Conservation (phyloP, 805 yeast species). For the Yamadazyma scolyti region DNA sequence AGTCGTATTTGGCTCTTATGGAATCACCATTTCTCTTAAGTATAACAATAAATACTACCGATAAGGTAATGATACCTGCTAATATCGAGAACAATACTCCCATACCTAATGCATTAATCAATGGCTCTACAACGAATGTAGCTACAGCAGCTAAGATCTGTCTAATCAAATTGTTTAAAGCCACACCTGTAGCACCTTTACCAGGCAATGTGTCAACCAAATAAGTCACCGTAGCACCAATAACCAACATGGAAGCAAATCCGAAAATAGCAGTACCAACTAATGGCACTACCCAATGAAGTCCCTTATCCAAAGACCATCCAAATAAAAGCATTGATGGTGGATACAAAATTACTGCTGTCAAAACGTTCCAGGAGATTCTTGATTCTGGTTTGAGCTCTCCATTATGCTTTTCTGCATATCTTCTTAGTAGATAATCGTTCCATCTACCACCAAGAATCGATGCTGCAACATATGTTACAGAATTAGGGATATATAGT, state of each 20-base stretch:
- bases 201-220: conserved; percentile 84
- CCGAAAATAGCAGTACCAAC: conserved; percentile 83
- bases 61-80: conserved; percentile 50
- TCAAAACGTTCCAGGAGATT: conserved; percentile 66
- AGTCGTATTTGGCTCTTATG: conserved; percentile 62
- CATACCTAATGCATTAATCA: conserved; percentile 60
- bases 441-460: conserved; percentile 81
- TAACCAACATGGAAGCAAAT: conserved; percentile 77
- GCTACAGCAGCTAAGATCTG: conserved; percentile 73
- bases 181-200: conserved; percentile 85
- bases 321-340: conserved; percentile 71
- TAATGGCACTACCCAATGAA: conserved; percentile 75
- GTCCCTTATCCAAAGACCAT: conserved; percentile 68
- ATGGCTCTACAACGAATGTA: conserved; percentile 71
- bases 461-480: conserved; percentile 71
- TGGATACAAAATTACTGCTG: conserved; percentile 62
- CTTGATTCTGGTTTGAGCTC: conserved; percentile 72
- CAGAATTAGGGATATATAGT: conserved; percentile 78
- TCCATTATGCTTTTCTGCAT: conserved; percentile 59
- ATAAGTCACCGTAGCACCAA: conserved; percentile 77
- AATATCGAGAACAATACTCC: conserved; percentile 70
- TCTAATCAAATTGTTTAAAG: conserved; percentile 72
- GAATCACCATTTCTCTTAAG: conserved; percentile 55
- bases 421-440: conserved; percentile 52
- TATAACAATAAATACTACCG: conserved; percentile 40